Base-by-base conservation (phyloP, 352 stramenopile species). In the Phytophthora ramorum region DNA sequence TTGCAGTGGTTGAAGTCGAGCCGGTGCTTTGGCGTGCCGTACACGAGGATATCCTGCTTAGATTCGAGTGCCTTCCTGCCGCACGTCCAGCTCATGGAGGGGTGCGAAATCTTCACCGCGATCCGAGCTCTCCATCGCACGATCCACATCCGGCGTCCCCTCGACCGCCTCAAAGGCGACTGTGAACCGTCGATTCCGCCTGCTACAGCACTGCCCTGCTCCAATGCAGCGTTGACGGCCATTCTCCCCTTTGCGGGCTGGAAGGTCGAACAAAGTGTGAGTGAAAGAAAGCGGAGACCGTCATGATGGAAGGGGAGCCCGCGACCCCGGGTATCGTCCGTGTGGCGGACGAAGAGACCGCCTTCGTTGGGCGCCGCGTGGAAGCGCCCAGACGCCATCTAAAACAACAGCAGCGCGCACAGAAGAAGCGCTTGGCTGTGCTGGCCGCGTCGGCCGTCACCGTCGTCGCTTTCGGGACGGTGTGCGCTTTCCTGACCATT, bases 271-370 rank as follows among this genome's bases (percentile, higher is more conserved):
- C 26, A 17, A 44, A 26, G 22, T 16, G 45, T 14, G 24, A 53
- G 46, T 30, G 24, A 26, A 17, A 16, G 16, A 34, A 24, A 24
- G 35, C 9, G 5, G 37, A 69, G 37, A 64, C 37, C 54, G 48
- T 45, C 17, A 71, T 71, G 63, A 67, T 67, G 63, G 58, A 66
- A 67, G 58, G 63, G 12, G 57, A 71, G 20, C 2, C 63, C 16
- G 43, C 24, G 9, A 61, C 56, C 24, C 48, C 63, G 16, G 61
- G 4, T 9, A 46, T 54, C 41, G 35, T 22, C 34, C 63, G 57
- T 19, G 19, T 55, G 6, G 43, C 63, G 26, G 58, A 67, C 30
- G 63, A 71, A n/a, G 57, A 67, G 57, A 71, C 63, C 12, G 20
- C 63, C 0, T 71, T 71, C 37, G 37, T 71, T 3, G n/a, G 51